Evolutionary conservation across 129 eudicot genomes (phyloP).

Genomic region (Calendula officinalis): DNA sequence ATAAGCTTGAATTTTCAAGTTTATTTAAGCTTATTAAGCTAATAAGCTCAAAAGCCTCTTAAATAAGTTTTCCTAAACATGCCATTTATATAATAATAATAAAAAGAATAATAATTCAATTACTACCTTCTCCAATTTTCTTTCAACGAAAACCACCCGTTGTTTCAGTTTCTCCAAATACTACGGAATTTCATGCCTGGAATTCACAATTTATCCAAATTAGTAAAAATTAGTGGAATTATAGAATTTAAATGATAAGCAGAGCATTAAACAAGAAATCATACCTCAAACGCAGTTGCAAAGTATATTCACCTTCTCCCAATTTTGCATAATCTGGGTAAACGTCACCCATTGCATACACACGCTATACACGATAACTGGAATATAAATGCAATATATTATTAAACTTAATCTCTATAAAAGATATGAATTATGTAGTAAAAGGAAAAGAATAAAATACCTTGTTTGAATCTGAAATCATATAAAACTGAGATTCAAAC

Average conservation of each 20-base stretch:
- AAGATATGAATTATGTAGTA: slow-evolving; percentile 3
- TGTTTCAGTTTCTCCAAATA: slow-evolving; percentile 87
- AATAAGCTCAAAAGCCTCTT: no score
- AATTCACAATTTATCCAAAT: slow-evolving; percentile 26
- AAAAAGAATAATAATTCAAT: slow-evolving; percentile 5
- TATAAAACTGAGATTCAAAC: slow-evolving; percentile 98
- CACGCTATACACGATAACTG: slow-evolving; percentile 49
- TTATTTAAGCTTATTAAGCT: no score
- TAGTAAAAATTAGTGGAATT: slow-evolving; percentile 18
- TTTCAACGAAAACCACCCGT: slow-evolving; percentile 79
- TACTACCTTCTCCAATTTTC: slow-evolving; percentile 83
- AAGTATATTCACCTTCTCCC: slow-evolving; percentile 88
- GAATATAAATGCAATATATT: not conserved
- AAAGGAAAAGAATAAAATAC: slow-evolving; percentile 31
- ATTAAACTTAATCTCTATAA: slow-evolving; percentile 12
- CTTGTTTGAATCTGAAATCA: slow-evolving; percentile 97
- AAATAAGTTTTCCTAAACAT: no score
- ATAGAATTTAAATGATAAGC: not conserved
- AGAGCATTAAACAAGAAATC: slow-evolving; percentile 24
- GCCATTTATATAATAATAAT: not conserved
- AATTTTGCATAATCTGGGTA: slow-evolving; percentile 77
- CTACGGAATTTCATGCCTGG: slow-evolving; percentile 91
- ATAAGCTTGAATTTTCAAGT: no score
- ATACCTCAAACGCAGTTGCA: slow-evolving; percentile 80
- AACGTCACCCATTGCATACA: slow-evolving; percentile 83